A percentile compares a stretch with the other conserved stretches of the same genome.
These are phyloP conservation scores for Rhodocollybia butyracea DNA, from an alignment of 768 basidiomycete genomes.

Conservation along the genomic window DNA sequence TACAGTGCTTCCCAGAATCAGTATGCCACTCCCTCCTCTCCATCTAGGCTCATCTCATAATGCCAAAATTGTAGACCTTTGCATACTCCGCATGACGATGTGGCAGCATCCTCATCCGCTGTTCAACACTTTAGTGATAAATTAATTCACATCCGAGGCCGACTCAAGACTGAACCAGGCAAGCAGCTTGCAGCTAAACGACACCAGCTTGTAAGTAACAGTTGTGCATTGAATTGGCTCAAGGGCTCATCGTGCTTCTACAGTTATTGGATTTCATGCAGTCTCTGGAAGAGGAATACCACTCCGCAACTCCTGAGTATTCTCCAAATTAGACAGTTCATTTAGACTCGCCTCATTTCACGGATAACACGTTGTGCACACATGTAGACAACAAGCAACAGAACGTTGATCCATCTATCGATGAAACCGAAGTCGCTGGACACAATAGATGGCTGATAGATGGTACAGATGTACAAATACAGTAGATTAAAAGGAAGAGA, in stretches of 20 bases:
- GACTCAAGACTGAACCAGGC: constrained; percentile 77
- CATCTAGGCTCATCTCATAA: neutral
- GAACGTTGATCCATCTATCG: neutral
- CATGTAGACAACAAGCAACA: neutral
- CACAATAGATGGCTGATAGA: too few relatives aligned
- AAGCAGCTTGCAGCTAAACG: constrained; percentile 64
- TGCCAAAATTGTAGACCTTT: constrained; percentile 29
- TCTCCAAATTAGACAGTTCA: too few relatives aligned
- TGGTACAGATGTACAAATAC: too few relatives aligned
- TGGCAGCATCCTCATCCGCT: constrained; percentile 44
- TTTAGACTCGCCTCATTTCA: neutral
- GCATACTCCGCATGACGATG: constrained; percentile 46
- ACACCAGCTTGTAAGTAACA: constrained; percentile 61
- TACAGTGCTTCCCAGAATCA: constrained; percentile 54
- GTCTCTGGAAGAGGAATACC: constrained; percentile 58
- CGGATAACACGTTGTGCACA: neutral
- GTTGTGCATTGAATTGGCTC: neutral
- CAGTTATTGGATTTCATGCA: constrained; percentile 66
- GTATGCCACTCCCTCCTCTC: constrained; percentile 22
- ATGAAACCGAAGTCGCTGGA: too few relatives aligned
- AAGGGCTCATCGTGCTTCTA: constrained; percentile 1
- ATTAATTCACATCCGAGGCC: constrained; percentile 66
- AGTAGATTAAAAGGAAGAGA: too few relatives aligned
- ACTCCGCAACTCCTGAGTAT: constrained; percentile 10
- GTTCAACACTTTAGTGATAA: constrained; percentile 88